Conservation (phyloP, 31 red algal species). For the Porphyra umbilicalis region DNA sequence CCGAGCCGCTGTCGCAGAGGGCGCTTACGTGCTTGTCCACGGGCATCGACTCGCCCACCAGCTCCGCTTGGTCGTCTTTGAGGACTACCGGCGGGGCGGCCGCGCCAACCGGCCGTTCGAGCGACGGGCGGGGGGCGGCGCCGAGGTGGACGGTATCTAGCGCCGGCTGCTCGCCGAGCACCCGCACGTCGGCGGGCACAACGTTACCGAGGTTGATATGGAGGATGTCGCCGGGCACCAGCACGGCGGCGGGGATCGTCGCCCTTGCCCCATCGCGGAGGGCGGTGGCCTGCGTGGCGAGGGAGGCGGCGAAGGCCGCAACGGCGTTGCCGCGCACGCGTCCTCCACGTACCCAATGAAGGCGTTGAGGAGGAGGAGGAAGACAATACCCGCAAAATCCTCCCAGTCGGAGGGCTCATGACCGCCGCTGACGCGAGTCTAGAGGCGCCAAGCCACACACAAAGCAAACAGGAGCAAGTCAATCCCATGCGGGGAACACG, state of each 20-base stretch:
- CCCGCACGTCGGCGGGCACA: slow-evolving; percentile 21
- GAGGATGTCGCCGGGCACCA: slow-evolving; percentile 35
- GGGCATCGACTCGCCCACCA: slow-evolving; percentile 41
- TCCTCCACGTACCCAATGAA: slow-evolving; percentile 40
- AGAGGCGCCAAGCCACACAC: too few species aligned
- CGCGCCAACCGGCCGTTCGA: too few species aligned
- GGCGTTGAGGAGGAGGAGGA: slow-evolving; percentile 29
- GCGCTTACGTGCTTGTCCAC: slow-evolving; percentile 15
- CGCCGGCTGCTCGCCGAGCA: slow-evolving; percentile 9
- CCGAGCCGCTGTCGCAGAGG: slow-evolving; percentile 10
- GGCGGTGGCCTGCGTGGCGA: slow-evolving; percentile 23
- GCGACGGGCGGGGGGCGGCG: too few species aligned
- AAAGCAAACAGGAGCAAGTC: too few species aligned
- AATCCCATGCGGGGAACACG: too few species aligned
- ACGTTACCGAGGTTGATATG: slow-evolving; percentile 28
- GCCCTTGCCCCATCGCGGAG: slow-evolving; percentile 11
- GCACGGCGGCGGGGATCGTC: slow-evolving; percentile 19
- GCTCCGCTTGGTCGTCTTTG: slow-evolving; percentile 21
- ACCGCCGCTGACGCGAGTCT: slow-evolving; percentile 2
- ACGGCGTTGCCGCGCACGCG: slow-evolving; percentile 32
- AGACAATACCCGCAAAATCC: slow-evolving; percentile 29
- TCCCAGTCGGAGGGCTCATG: slow-evolving; percentile 20
- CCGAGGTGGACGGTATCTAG: too few species aligned
- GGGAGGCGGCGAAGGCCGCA: slow-evolving; percentile 26
- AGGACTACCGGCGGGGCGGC: too few species aligned